Conservation (phyloP, 2,329 filamentous ascomycete species). For the Zymoseptoria passerinii region DNA sequence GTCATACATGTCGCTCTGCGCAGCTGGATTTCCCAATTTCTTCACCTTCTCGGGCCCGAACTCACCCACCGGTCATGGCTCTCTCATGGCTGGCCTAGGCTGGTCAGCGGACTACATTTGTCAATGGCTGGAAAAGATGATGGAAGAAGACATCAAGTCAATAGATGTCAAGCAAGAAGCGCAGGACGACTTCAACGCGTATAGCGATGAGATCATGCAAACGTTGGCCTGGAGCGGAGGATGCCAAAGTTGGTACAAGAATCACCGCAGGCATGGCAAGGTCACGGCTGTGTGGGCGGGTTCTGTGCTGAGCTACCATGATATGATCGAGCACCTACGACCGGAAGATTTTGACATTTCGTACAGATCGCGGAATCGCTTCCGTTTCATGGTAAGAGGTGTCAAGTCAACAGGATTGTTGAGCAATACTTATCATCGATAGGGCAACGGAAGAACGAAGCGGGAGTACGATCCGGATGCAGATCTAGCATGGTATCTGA, state of each 20-base stretch:
- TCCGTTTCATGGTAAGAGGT: conserved; percentile 44
- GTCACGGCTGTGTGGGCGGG: conserved; percentile 29
- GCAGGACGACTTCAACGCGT: conserved; percentile 25
- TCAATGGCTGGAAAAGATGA: conserved; percentile 25
- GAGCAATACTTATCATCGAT: not conserved
- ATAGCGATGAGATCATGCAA: conserved; percentile 27
- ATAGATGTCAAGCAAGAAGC: conserved; percentile 21
- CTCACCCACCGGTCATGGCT: conserved; percentile 21
- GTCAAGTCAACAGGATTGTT: conserved; percentile 2
- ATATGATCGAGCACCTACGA: conserved; percentile 33
- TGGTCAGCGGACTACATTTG: conserved; percentile 25
- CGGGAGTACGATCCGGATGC: conserved; percentile 21
- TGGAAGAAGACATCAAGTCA: conserved; percentile 23
- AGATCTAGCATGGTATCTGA: conserved; percentile 20
- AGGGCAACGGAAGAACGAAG: not conserved
- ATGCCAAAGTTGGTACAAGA: conserved; percentile 27
- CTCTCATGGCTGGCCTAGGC: conserved; percentile 20
- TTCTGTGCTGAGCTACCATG: conserved; percentile 20
- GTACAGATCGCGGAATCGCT: conserved; percentile 39
- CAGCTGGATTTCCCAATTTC: conserved; percentile 23
- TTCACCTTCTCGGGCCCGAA: conserved; percentile 24
- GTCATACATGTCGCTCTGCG: conserved; percentile 22
- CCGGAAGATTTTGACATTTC: conserved; percentile 43
- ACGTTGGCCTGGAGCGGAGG: conserved; percentile 25
- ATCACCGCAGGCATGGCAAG: conserved; percentile 22